Evolutionary conservation across 768 basidiomycete genomes (phyloP).

Genomic region (Grammothele lineata): DNA sequence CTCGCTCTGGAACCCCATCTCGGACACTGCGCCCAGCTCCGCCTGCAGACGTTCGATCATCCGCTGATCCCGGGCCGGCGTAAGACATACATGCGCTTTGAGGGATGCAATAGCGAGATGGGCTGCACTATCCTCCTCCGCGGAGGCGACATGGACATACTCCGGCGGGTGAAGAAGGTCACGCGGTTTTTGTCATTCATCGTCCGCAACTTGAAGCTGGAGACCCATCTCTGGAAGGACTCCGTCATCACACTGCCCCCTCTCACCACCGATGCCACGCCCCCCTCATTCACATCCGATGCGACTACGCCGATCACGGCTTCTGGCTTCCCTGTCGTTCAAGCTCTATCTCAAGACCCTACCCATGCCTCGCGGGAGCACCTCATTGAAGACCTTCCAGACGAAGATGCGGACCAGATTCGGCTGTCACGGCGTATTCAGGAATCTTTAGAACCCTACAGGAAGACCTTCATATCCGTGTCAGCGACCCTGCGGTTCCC

Average conservation of each 20-base stretch:
- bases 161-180: constrained; percentile 87
- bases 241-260: constrained; percentile 73
- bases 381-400: constrained; percentile 42
- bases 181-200: constrained; percentile 90
- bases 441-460: constrained; percentile 78
- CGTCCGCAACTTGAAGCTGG: constrained; percentile 89
- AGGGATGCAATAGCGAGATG: constrained; percentile 89
- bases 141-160: constrained; percentile 76
- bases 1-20: constrained; percentile 84
- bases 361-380: constrained; percentile 4
- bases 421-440: constrained; percentile 75
- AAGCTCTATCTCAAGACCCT: constrained; percentile 2
- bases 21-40: constrained; percentile 82
- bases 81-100: constrained; percentile 98
- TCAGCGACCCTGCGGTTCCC: constrained; percentile 90
- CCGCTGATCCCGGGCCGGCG: constrained; percentile 87
- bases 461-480: constrained; percentile 85
- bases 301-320: constrained; percentile 10
- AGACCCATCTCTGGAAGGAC: constrained; percentile 92
- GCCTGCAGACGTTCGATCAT: constrained; percentile 93
- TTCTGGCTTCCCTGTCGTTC: constrained; percentile 3
- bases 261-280: constrained; percentile 63
- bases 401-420: constrained; percentile 68
- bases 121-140: constrained; percentile 92
- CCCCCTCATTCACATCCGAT: constrained; percentile 30